Base-by-base conservation (phyloP, 495 filamentous ascomycete species). In the Daldinia grandis region DNA sequence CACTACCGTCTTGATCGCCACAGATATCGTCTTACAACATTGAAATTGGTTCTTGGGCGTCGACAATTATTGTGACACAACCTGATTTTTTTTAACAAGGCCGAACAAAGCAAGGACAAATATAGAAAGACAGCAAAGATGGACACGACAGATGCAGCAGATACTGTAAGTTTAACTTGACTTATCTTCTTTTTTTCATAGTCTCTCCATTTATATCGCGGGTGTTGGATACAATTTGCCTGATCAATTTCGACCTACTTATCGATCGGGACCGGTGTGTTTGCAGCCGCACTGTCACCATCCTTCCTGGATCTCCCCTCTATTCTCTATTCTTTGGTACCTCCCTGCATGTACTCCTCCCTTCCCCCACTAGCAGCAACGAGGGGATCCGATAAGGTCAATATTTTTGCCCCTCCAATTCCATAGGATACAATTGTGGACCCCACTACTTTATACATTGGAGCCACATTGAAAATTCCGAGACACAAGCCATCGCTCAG, bases 101-200 rank as follows among this genome's bases (percentile, higher is more conserved):
- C 42, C 14, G 24, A 64, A 42, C 30, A 38, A 37, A 53, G 40
- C 30, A 62, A 49, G 31, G 55, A 54, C 62, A 54, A 71, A 38
- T 14, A 65, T 27, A 65, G 47, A 31, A 47, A 27, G 19, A 35
- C n/a, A 44, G 31, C 70, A 53, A 65, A 50, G 56, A 65, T 62
- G 62, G 70, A 58, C 59, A 61, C 61, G 54, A 40, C 70, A 38
- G 70, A 68, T 57, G 56, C 64, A 53, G 64, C 40, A 55, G 60
- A 72, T 73, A 76, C 80, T 77, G 88, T 88, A 88, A 81, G 86
- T 87, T 81, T 77, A 74, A 80, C 68, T 74, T 76, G 76, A 76
- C 68, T 78, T 76, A 76, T 76, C 74, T 78, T 79, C 40, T 64
- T 58, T 27, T 66, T 64, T 63, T 61, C 27, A 47, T 17, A 14